These are phyloP conservation scores for Boletus coccyginus DNA, from an alignment of 768 basidiomycete species.

Conservation along the genomic window DNA sequence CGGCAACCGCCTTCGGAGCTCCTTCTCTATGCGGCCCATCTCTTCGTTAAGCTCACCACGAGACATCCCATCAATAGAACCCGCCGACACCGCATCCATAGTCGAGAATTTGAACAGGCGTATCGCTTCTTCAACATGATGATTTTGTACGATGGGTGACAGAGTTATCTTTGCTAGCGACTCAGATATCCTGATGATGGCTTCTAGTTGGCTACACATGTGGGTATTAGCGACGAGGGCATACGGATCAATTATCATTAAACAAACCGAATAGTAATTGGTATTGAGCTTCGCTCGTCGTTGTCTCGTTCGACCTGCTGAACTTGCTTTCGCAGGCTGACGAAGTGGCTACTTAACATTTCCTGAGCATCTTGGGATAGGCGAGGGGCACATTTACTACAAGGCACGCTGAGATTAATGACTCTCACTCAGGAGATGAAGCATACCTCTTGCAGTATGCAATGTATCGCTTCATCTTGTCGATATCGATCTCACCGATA, in stretches of 20 bases:
- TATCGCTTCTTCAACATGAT: conserved; percentile 98
- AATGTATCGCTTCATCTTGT: conserved; percentile 98
- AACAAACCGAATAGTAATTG: conserved; percentile 91
- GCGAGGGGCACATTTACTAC: conserved; percentile 93
- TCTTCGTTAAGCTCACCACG: conserved; percentile 92
- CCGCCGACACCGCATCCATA: conserved; percentile 97
- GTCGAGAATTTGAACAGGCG: conserved; percentile 98
- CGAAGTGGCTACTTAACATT: conserved; percentile 95
- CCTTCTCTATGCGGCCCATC: conserved; percentile 86
- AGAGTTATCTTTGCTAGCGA: conserved; percentile 93
- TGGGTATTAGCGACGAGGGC: conserved; percentile 1
- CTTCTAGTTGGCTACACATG: conserved; percentile 78
- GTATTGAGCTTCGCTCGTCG: conserved; percentile 96
- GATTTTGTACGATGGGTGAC: conserved; percentile 78
- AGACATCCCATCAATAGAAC: conserved; percentile 89
- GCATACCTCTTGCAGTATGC: conserved; percentile 91
- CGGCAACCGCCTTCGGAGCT: conserved; percentile 76
- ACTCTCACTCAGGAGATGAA: not conserved
- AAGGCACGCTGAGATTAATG: not conserved
- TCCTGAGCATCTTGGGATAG: conserved; percentile 92
- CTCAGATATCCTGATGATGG: conserved; percentile 98
- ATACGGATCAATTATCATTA: not conserved
- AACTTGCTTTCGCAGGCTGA: conserved; percentile 87
- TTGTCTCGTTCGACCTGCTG: conserved; percentile 96
- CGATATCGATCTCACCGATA: conserved; percentile 88